These are phyloP conservation scores for Aspergillus aculeatinus DNA, from an alignment of 2,329 filamentous ascomycete species.

Conservation along the genomic window DNA sequence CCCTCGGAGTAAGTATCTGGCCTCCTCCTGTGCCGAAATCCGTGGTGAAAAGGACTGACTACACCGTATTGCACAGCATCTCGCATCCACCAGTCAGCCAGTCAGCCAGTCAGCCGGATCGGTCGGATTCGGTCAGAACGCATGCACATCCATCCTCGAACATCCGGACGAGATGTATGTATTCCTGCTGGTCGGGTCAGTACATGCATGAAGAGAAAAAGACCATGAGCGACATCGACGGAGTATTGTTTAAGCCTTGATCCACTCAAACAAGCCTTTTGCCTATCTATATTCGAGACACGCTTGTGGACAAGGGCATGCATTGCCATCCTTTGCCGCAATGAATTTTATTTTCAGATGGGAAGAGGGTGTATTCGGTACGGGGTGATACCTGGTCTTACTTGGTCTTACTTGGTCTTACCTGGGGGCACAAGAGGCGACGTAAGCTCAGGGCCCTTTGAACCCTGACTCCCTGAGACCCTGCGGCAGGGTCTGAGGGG, in stretches of 20 bases:
- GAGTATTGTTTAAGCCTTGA: not conserved
- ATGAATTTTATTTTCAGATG: not conserved
- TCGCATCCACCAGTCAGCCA: not conserved
- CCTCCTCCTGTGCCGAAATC: not conserved
- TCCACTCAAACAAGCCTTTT: not conserved
- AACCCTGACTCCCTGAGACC: not conserved
- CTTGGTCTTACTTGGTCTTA: not conserved
- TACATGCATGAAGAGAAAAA: no score
- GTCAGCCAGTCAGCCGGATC: not conserved
- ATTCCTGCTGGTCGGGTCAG: no score
- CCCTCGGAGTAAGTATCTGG: no score
- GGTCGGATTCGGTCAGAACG: not conserved
- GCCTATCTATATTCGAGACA: not conserved
- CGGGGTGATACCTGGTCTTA: not conserved
- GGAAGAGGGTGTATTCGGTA: not conserved
- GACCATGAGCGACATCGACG: not conserved
- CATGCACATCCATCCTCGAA: no score
- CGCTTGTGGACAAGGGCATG: not conserved
- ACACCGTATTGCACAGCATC: not conserved
- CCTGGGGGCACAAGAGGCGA: not conserved
- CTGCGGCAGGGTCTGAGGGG: not conserved
- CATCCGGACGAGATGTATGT: no score
- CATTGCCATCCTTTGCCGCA: not conserved
- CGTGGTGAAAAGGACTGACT: no score
- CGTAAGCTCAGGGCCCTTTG: not conserved